phyloP scores from a whole-genome alignment of 2,329 filamentous ascomycete species.

The Diaporthe ampelina region DNA sequence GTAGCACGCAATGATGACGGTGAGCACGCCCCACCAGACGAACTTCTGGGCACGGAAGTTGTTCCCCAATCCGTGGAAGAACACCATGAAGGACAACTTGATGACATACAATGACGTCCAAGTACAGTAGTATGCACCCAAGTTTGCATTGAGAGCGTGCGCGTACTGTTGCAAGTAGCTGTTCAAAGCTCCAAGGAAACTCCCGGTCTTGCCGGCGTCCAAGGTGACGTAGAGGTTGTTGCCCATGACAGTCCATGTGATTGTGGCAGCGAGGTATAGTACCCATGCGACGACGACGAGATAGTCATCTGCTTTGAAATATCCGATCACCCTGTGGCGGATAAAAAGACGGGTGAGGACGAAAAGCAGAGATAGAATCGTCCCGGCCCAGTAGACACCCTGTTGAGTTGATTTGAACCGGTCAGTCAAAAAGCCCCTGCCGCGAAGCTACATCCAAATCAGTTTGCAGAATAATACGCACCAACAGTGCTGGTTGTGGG shows the following conservation, averaged over 20 bases:
- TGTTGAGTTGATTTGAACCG: background rate
- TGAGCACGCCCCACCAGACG: slow-evolving; percentile 4
- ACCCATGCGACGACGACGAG: background rate
- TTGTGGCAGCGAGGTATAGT: background rate
- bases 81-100: slow-evolving; percentile 13
- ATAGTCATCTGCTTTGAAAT: slow-evolving; percentile 10
- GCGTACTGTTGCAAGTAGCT: slow-evolving; percentile 4
- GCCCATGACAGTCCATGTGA: slow-evolving; percentile 1
- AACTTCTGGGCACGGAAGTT: background rate
- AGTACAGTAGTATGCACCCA: background rate
- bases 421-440: background rate
- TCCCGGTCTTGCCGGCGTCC: background rate
- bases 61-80: background rate
- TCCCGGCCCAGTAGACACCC: background rate
- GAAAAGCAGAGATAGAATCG: background rate
- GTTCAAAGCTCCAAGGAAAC: background rate
- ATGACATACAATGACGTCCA: background rate
- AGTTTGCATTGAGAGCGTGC: background rate
- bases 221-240: background rate
- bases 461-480: background rate
- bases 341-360: background rate
- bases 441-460: background rate
- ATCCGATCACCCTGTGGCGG: background rate
- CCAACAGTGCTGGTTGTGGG: slow-evolving; percentile 1
- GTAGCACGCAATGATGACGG: background rate